A percentile compares a stretch with the other conserved stretches of the same genome.
phyloP scores from a whole-genome alignment of 352 stramenopile species.

The Globisporangium paroecandrum region DNA sequence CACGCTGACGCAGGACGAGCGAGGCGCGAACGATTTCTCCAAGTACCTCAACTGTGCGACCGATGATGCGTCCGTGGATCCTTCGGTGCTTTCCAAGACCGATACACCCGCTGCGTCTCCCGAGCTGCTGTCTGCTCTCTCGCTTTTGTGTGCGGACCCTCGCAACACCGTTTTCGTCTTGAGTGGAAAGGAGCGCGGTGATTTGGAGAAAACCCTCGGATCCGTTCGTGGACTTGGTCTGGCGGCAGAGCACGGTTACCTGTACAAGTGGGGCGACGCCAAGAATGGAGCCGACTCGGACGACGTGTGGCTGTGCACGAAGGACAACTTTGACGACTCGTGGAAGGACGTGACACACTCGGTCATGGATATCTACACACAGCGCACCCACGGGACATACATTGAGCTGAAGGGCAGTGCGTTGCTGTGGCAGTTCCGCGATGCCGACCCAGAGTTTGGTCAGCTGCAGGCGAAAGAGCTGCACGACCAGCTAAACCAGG shows the following conservation, averaged over 20 bases:
- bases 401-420: slow-evolving; percentile 99
- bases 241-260: slow-evolving; percentile 98
- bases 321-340: slow-evolving; percentile 91
- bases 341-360: slow-evolving; percentile 97
- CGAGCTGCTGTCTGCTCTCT: slow-evolving; percentile 87
- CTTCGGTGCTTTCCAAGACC: slow-evolving; percentile 30
- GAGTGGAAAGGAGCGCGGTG: slow-evolving; percentile 93
- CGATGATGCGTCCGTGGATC: slow-evolving; percentile 23
- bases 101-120: slow-evolving; percentile 49
- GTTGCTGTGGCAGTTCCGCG: slow-evolving; percentile 98
- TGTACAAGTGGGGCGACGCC: slow-evolving; percentile 93
- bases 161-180: slow-evolving; percentile 99
- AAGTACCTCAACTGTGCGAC: slow-evolving; percentile 74
- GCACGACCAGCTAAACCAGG: slow-evolving; percentile 95
- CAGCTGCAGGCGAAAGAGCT: slow-evolving; percentile 98
- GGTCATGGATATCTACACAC: slow-evolving; percentile 99
- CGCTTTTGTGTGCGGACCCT: slow-evolving; percentile 91
- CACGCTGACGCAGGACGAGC: slow-evolving; percentile 93
- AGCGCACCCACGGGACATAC: slow-evolving; percentile 98
- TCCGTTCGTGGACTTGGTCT: slow-evolving; percentile 94
- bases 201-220: slow-evolving; percentile 92
- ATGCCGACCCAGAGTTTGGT: slow-evolving; percentile 99
- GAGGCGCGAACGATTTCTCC: slow-evolving; percentile 62
- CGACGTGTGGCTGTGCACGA: slow-evolving; percentile 81
- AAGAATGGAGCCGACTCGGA: slow-evolving; percentile 32